Percentiles rank a stretch among this genome's conserved stretches.
These are phyloP conservation scores for Euphrasia arctica DNA, from an alignment of 305 asterid species.

Conservation along the genomic window DNA sequence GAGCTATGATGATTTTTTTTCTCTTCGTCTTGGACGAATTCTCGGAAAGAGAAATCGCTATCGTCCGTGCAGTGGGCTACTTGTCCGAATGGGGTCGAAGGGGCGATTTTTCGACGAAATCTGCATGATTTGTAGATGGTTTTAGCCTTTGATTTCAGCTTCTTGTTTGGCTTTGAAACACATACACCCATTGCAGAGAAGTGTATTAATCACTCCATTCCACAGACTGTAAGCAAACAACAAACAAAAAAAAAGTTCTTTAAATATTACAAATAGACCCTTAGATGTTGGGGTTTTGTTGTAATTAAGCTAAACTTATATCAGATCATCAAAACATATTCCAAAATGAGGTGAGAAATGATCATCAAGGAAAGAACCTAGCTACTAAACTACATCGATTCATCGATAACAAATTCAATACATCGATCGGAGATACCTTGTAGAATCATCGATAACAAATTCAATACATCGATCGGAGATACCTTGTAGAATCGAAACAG, in stretches of 20 bases:
- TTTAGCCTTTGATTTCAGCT: slow-evolving; percentile 52
- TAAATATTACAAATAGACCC: not conserved
- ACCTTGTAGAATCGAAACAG: not conserved
- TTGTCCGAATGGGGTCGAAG: slow-evolving; percentile 49
- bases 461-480: not conserved
- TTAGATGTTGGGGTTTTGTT: not conserved
- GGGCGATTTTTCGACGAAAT: slow-evolving; percentile 55
- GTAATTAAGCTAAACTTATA: not conserved
- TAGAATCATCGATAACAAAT: not conserved
- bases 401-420: not conserved
- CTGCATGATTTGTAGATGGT: slow-evolving; percentile 46
- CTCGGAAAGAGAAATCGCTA: slow-evolving; percentile 30
- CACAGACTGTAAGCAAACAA: not conserved
- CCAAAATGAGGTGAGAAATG: not conserved
- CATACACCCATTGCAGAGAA: slow-evolving; percentile 70
- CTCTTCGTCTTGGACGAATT: slow-evolving; percentile 24
- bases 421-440: slow-evolving; percentile 19
- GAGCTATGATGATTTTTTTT: slow-evolving; percentile 29
- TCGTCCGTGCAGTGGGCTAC: slow-evolving; percentile 33
- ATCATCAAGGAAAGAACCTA: not conserved
- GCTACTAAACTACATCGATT: not conserved
- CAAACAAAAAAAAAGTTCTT: not conserved
- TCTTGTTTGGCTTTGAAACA: slow-evolving; percentile 59
- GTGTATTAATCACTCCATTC: slow-evolving; percentile 24
- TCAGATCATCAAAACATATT: no score